Evolutionary conservation across 1,284 basidiomycete genomes (phyloP), one percentile per base, ranked within the genome.

Genomic region (Puccinia triticina): DNA sequence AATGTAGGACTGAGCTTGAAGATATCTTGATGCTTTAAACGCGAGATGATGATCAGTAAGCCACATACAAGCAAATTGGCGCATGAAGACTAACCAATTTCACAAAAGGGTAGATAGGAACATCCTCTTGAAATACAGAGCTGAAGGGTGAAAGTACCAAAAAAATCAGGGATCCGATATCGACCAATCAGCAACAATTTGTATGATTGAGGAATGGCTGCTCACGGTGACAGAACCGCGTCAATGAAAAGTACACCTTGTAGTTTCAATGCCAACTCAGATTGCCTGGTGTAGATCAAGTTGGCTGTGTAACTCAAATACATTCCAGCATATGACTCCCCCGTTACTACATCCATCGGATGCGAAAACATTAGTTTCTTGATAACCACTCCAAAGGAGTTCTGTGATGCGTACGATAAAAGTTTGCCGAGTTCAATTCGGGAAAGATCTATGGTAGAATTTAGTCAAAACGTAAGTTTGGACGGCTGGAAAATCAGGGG

Each of bases 1-100:
- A 91, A 92, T 0, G 91, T 89, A 87, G 91, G 88, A 77, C 69
- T 82, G 26, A 84, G 73, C 50, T 84, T 84, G 80, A 84, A 85
- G 11, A 21, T 12, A 34, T 74, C 48, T 74, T 74, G n/a, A 48
- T 74, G 46, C 72, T 74, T 16, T 5, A 55, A n/a, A 23, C 26
- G 71, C 5, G 40, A 43, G 48, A 71, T 23, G n/a, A 48, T 50
- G n/a, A 46, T 72, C 40, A 50, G 46, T 18, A 18, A 55, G 14
- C 43, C 32, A 3, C 32, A 40, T 3, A 55, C 16, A 29, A n/a
- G 14, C 11, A 29, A 72, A 29, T 7, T 32, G 53, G 23, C 37
- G 46, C 71, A 50, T 37, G 18, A 34, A 40, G 23, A 37, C 73
- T 12, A 34, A 75, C 73, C 32, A 40, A 14, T 55, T 55, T 32